phyloP scores from a whole-genome alignment of 192 early-diverging fungal genomes.

The Funneliformis mosseae region DNA sequence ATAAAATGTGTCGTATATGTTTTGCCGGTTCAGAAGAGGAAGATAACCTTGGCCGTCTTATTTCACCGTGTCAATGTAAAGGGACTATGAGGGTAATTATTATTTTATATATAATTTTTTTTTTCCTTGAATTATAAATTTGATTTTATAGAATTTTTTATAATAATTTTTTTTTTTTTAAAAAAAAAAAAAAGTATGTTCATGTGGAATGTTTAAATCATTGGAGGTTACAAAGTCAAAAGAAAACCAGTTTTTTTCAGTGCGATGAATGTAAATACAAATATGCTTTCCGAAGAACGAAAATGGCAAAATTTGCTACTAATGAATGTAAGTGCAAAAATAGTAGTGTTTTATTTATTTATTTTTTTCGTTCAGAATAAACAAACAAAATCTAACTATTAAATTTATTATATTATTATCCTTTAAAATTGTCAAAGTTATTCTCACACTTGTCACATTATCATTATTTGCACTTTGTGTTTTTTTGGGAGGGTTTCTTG shows the following conservation, averaged over 20 bases:
- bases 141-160: not conserved
- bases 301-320: conserved; percentile 50
- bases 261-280: conserved; percentile 63
- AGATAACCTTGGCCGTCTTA: conserved; percentile 51
- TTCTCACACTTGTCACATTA: conserved; percentile 35
- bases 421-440: conserved; percentile 28
- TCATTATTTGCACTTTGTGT: conserved; percentile 36
- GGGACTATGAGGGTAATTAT: conserved; percentile 57
- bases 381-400: conserved; percentile 32
- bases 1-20: conserved; percentile 58
- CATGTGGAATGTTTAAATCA: conserved; percentile 58
- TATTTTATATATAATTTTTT: conserved; percentile 30
- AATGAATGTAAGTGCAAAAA: conserved; percentile 47
- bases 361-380: conserved; percentile 38
- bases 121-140: not conserved
- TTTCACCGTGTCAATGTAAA: conserved; percentile 62
- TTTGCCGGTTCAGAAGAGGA: conserved; percentile 52
- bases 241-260: conserved; percentile 58
- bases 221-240: conserved; percentile 53
- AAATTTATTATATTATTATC: conserved; percentile 4
- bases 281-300: conserved; percentile 57
- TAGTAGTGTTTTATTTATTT: conserved; percentile 38
- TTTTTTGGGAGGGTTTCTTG: conserved; percentile 36
- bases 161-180: not conserved
- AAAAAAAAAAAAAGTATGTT: conserved; percentile 38